Percentiles rank a stretch among this genome's conserved stretches.
phyloP scores from a whole-genome alignment of 2,329 filamentous ascomycete species.

The Paecilomyces variotii region DNA sequence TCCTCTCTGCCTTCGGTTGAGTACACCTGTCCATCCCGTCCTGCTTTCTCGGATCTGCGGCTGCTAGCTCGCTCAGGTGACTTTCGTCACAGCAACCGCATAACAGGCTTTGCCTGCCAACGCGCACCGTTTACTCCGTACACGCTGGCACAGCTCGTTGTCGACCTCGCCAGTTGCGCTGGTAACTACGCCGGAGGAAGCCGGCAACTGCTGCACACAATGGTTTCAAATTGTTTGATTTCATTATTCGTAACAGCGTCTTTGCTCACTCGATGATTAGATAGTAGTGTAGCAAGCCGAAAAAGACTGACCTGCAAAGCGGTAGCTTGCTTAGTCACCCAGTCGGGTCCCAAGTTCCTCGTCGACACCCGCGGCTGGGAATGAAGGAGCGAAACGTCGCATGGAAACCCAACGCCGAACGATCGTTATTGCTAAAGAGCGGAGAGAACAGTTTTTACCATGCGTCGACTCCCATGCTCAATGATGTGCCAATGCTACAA shows the following conservation, averaged over 20 bases:
- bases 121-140: neutral
- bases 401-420: neutral
- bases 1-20: constrained; percentile 12
- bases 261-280: neutral
- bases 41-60: constrained; percentile 28
- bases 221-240: neutral
- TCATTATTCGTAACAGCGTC: neutral
- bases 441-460: neutral
- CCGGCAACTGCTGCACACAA: neutral
- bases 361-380: neutral
- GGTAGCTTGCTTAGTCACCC: neutral
- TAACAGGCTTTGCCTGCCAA: neutral
- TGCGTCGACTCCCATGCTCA: neutral
- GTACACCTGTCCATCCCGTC: neutral
- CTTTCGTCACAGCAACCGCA: constrained; percentile 27
- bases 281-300: neutral
- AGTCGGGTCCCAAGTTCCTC: neutral
- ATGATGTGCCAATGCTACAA: neutral
- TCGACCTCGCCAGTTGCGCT: neutral
- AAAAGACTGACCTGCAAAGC: neutral
- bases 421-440: neutral
- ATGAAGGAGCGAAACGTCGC: neutral
- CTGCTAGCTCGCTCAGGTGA: constrained; percentile 27
- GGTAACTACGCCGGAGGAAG: neutral
- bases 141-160: neutral